Evolutionary conservation across 345 rosid species (phyloP), one percentile per base, ranked within the genome.

Genomic region (Populus ilicifolia): DNA sequence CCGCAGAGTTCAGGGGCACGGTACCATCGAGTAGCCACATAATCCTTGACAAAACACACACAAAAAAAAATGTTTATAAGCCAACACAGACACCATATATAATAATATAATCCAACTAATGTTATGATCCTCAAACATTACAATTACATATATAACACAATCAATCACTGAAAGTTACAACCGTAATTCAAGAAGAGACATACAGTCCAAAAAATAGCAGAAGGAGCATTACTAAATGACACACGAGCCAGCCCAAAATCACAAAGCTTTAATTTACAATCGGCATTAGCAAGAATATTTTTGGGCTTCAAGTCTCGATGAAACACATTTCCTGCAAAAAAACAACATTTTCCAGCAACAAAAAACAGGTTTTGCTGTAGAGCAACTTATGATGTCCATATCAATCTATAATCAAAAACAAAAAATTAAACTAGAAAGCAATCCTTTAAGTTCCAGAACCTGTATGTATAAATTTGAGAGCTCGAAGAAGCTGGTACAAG

Each of bases 1-100:
- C 99, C 97, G 75, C 99, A 96, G 67, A 96, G 96, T 85, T 96
- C 99, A 50, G 99, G 98, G 80, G 99, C 99, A 82, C 98, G 97
- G 75, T 96, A 96, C 99, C 99, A 96, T 84, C 98, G 87, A 75
- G 99, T 96, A 62, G 99, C 99, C 79, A 96, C 99, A 76, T 96
- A 96, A 89, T 96, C 99, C 99, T 96, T 83, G 48, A 86, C 71
- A 84, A 85, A 88, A 77, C 67, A 80, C 75, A 71, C 50, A 77
- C 23, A 54, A 59, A 52, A 10, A n/a, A 54, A n/a, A 52, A 1
- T 1, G 46, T 10, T 25, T 23, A 12, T 59, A 59, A 59, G 64
- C 14, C 29, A 59, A 1, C 16, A 1, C 2, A n/a, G 74, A 80
- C 67, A 80, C 86, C 76, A 84, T 81, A 59, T 69, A 61, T 25